Evolutionary conservation across 176 grass and related monocot species (phyloP), one percentile per base, ranked within the genome.

Genomic region (Phyllostachys edulis): DNA sequence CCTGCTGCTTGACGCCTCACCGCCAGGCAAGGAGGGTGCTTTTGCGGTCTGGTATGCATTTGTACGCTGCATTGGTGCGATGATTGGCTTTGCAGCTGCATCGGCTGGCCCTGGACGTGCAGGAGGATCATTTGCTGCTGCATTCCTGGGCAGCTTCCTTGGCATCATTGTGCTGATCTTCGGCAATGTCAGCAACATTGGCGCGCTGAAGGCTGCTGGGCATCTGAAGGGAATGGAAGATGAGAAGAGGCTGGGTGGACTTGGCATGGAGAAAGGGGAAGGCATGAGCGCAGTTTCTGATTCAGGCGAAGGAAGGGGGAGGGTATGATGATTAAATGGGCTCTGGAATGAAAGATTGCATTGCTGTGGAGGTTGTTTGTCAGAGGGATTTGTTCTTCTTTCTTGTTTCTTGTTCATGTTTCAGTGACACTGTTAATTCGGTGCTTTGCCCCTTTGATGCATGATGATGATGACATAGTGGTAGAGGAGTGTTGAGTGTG

Each of bases 21-120:
- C 95, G 0, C 85, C 90, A 1, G 95, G 95, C 5, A 98, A 95
- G 80, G 95, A 98, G 83, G 95, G 95, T 36, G 95, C 92, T 1
- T 93, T 95, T 34, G 71, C 90, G 0, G 78, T 78, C 18, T 98
- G 95, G 92, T 85, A 95, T 9, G 95, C 92, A 0, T 93, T 86
- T 67, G 62, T 86, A 9, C 85, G 91, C 21, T 88, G 82, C 24
- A 63, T 63, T 0, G 95, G 95, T 9, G 79, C 86, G 0, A 90
- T 90, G 75, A 85, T 88, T 7, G 95, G 95, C 66, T 98, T 85
- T 8, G 92, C 95, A 4, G 89, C 87, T 3, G 93, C 90, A 13
- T 93, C 92, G 0, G 85, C 90, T 60, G 88, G 90, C 5, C 91
- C 92, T 12, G 95, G 95, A 0, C 89, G 87, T 5, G 82, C 92